phyloP scores from a whole-genome alignment of 148 eudicot species.

The Dianthus caryophyllus region DNA sequence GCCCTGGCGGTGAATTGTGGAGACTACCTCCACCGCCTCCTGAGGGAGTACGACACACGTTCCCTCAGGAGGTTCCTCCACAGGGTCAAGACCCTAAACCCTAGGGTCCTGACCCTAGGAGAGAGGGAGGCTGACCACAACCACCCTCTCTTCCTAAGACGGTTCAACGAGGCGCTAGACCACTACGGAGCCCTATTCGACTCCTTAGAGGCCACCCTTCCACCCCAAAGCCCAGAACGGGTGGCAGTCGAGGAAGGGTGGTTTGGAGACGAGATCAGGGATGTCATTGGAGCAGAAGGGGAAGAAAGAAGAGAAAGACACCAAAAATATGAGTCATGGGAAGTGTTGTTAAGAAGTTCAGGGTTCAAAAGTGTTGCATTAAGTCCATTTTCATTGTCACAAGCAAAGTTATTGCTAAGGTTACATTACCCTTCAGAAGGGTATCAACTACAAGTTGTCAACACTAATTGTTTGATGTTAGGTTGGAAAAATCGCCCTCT shows the following conservation, averaged over 20 bases:
- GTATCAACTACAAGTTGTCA: conserved; percentile 51
- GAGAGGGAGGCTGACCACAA: conserved; percentile 77
- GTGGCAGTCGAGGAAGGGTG: conserved; percentile 59
- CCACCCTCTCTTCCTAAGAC: conserved; percentile 38
- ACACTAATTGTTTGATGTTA: conserved; percentile 54
- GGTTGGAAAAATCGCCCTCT: conserved; percentile 85
- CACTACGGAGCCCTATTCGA: conserved; percentile 67
- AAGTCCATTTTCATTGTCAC: conserved; percentile 78
- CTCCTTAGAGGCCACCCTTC: conserved; percentile 82
- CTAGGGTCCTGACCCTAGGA: conserved; percentile 58
- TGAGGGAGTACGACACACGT: conserved; percentile 41
- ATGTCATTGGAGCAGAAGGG: conserved; percentile 58
- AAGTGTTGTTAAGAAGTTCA: conserved; percentile 48
- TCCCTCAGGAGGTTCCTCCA: conserved; percentile 38
- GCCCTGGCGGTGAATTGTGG: conserved; percentile 69
- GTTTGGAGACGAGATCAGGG: conserved; percentile 71
- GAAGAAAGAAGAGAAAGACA: conserved; percentile 50
- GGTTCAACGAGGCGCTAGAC: conserved; percentile 53
- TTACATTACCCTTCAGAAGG: conserved; percentile 97
- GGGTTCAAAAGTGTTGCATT: conserved; percentile 55
- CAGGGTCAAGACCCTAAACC: conserved; percentile 56
- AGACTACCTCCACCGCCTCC: conserved; percentile 61
- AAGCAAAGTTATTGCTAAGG: conserved; percentile 74
- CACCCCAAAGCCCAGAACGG: conserved; percentile 70
- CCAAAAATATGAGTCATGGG: conserved; percentile 73